Base-by-base conservation (phyloP, 2,329 filamentous ascomycete genomes). In the Fusarium xyrophilum region DNA sequence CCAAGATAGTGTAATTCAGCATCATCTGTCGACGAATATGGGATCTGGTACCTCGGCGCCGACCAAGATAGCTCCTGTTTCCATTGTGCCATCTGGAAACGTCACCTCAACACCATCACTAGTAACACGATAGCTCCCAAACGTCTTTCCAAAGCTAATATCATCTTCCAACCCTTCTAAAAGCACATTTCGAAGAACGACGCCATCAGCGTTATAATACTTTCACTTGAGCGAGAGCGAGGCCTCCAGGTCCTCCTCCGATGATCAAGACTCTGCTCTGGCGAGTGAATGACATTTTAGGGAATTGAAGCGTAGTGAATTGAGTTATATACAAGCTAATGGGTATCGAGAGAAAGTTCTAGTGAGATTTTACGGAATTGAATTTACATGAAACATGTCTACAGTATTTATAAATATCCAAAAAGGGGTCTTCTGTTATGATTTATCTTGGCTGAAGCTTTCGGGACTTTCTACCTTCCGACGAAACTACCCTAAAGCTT, bases 291-390 rank as follows among this genome's bases (percentile, higher is more conserved):
- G 19, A 6, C 42, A 28, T 44, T 3, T 7, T n/a, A 12, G 10
- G 4, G 2, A 2, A 2, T 2, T 11, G 7, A 2, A 4, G 12
- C n/a, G 2, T 25, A 3, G 4, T 2, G 6, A 5, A 4, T 27
- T 7, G 12, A 10, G 0, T 0, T n/a, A 6, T 2, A 1, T 2
- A 4, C 0, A 19, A 10, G 40, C 7, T 1, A 5, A 10, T 5
- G 9, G 9, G 15, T n/a, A 0, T 19, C 19, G 1, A 3, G 3
- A 6, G 0, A 13, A 14, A 2, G 0, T 10, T 13, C 2, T 27
- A 2, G 5, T 27, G 13, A n/a, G 6, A 15, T 27, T 6, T 6
- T 15, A 1, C 23, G 14, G 2, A 10, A 8, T 2, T 10, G 1
- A 11, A 13, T 7, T 7, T 3, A 13, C 1, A n/a, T n/a, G 6